Conservation (phyloP, 108 stramenopile species). For the Pseudonitzschia delicatissima region DNA sequence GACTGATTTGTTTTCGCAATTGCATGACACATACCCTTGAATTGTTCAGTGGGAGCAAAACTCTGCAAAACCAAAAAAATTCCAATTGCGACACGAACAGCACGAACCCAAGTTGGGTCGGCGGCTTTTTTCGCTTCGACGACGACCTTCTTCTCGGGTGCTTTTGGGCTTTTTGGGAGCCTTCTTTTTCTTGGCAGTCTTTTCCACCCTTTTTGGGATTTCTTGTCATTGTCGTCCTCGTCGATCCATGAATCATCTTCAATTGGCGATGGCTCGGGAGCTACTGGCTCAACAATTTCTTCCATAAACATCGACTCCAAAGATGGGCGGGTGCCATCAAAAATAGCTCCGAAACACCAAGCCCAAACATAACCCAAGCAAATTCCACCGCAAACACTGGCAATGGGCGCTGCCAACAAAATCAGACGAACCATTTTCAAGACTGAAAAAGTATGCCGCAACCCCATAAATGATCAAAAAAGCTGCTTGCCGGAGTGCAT, state of each 20-base stretch:
- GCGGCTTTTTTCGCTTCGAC: conserved; percentile 15
- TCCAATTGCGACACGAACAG: conserved; percentile 26
- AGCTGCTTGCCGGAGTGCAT: conserved; percentile 72
- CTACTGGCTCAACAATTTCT: conserved; percentile 18
- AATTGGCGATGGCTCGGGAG: neutral
- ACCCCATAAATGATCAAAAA: conserved; percentile 92
- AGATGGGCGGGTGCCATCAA: conserved; percentile 23
- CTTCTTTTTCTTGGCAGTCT: conserved; percentile 30
- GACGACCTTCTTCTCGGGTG: conserved; percentile 5
- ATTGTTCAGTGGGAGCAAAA: conserved; percentile 40
- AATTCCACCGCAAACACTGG: conserved; percentile 87
- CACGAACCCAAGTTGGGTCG: conserved; percentile 40
- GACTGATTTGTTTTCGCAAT: conserved; percentile 65
- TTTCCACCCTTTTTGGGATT: conserved; percentile 21
- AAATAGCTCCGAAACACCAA: conserved; percentile 34
- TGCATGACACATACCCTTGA: conserved; percentile 38
- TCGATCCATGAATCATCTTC: conserved; percentile 1
- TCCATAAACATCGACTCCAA: conserved; percentile 15
- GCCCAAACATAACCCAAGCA: conserved; percentile 56
- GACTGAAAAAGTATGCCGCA: conserved; percentile 94
- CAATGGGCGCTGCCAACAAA: conserved; percentile 92
- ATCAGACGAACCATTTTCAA: conserved; percentile 98
- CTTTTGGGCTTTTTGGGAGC: neutral
- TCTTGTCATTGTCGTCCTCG: conserved; percentile 13
- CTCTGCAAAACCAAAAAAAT: conserved; percentile 23